Conservation (phyloP, 2,329 filamentous ascomycete species). For the Phoma herbarum region DNA sequence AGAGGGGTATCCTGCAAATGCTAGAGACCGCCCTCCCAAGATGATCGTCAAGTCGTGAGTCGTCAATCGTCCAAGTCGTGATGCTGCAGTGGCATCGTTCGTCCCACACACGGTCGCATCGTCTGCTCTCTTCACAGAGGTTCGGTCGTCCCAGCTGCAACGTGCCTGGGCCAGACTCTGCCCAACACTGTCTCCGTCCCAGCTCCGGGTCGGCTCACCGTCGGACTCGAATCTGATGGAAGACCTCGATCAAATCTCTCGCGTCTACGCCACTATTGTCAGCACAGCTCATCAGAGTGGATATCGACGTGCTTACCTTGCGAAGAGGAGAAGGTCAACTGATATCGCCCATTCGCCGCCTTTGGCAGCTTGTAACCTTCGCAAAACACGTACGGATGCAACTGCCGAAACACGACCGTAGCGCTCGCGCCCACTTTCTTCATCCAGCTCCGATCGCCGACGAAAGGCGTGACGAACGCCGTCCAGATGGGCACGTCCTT, state of each 20-base stretch:
- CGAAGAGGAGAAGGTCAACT: conserved; percentile 44
- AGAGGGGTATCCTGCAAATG: conserved; percentile 48
- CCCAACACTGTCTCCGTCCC: neutral
- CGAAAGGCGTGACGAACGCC: conserved; percentile 53
- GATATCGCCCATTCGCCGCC: conserved; percentile 42
- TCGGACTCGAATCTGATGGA: conserved; percentile 40
- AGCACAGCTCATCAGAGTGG: neutral
- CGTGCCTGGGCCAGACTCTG: neutral
- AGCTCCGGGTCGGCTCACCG: conserved; percentile 8
- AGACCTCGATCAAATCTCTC: conserved; percentile 42
- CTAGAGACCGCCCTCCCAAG: conserved; percentile 37
- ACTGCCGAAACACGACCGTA: conserved; percentile 59
- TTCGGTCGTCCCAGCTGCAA: neutral
- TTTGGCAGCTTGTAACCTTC: conserved; percentile 56
- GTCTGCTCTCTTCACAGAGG: neutral
- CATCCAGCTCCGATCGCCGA: conserved; percentile 60
- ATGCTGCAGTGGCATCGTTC: conserved; percentile 16
- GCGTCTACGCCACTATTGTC: conserved; percentile 37
- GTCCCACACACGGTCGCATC: neutral
- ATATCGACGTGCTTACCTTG: conserved; percentile 38
- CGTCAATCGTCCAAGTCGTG: conserved; percentile 25
- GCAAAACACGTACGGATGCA: conserved; percentile 63
- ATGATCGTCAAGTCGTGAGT: conserved; percentile 38
- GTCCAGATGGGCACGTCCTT: conserved; percentile 69
- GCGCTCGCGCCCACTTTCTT: conserved; percentile 52